Percentiles rank a stretch among this genome's conserved stretches.
Evolutionary conservation across 1,284 basidiomycete species (phyloP).

Genomic region (Leccinum solheimii): DNA sequence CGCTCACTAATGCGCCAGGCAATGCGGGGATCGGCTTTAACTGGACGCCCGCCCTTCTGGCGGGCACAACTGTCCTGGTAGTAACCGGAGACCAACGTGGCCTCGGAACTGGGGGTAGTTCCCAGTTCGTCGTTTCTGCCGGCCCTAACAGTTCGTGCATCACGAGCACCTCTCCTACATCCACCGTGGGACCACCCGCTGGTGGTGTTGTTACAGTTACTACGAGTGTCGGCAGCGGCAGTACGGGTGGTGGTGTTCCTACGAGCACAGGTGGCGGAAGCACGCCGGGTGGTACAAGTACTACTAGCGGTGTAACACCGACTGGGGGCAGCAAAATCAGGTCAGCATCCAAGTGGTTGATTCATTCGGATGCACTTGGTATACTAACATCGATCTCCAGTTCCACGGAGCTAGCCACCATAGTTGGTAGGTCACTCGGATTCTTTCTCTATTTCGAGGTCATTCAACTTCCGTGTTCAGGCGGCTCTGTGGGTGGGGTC

Average conservation of each 20-base stretch:
- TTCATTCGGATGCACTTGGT: background rate
- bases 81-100: conserved; percentile 67
- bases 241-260: background rate
- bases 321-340: conserved; percentile 7
- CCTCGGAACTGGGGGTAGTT: conserved; percentile 67
- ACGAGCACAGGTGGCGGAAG: background rate
- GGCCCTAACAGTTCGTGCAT: conserved; percentile 56
- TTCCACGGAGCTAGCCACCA: conserved; percentile 54
- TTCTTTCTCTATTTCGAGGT: background rate
- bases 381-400: conserved; percentile 15
- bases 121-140: conserved; percentile 50
- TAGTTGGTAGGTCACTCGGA: conserved; percentile 47
- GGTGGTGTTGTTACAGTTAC: conserved; percentile 60
- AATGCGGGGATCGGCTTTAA: conserved; percentile 59
- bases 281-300: background rate
- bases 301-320: conserved; percentile 26
- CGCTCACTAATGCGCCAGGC: conserved; percentile 40
- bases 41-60: conserved; percentile 65
- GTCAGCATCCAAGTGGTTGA: conserved; percentile 23
- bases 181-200: conserved; percentile 71
- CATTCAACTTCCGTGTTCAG: conserved; percentile 25
- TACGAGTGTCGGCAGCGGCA: background rate
- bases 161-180: conserved; percentile 61
- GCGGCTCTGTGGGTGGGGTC: conserved; percentile 67
- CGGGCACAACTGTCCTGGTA: conserved; percentile 63